Evolutionary conservation across 169 alveolate genomes (phyloP).

Genomic region (Plasmodium cynomolgi): DNA sequence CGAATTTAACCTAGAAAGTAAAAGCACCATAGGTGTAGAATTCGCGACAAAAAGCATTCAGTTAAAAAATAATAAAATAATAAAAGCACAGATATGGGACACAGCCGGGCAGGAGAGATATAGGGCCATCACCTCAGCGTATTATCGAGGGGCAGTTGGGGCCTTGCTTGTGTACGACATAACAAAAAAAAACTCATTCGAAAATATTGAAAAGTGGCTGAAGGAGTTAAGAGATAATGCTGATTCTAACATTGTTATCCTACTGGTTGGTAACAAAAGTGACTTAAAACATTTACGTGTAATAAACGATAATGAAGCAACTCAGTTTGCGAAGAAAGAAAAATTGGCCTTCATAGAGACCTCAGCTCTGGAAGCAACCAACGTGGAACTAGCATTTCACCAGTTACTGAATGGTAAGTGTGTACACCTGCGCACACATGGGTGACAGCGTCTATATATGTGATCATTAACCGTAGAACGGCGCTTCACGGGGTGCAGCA

Average conservation of each 20-base stretch:
- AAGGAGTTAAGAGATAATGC: slow-evolving; percentile 97
- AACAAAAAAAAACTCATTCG: slow-evolving; percentile 95
- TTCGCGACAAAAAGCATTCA: slow-evolving; percentile 94
- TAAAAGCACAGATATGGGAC: slow-evolving; percentile 99
- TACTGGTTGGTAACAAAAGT: slow-evolving; percentile 98
- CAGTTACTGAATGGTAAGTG: slow-evolving; percentile 73
- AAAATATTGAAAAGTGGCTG: slow-evolving; percentile 96
- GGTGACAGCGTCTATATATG: not conserved
- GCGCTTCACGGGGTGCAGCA: not conserved
- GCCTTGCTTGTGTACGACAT: slow-evolving; percentile 99
- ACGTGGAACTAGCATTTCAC: slow-evolving; percentile 95
- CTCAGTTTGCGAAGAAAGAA: slow-evolving; percentile 91
- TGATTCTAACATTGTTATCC: slow-evolving; percentile 95
- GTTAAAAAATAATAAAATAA: slow-evolving; percentile 91
- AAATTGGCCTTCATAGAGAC: slow-evolving; percentile 96
- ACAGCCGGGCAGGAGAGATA: slow-evolving; percentile 99
- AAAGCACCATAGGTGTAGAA: slow-evolving; percentile 99
- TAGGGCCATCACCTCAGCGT: slow-evolving; percentile 98
- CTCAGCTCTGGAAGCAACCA: slow-evolving; percentile 95
- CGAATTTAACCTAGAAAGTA: slow-evolving; percentile 95
- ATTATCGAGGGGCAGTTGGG: slow-evolving; percentile 99
- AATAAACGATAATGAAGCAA: slow-evolving; percentile 94
- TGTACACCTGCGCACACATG: not conserved
- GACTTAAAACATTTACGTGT: slow-evolving; percentile 93
- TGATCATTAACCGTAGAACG: not conserved